Conservation (phyloP, 768 basidiomycete species). For the Leccinellum luteum region DNA sequence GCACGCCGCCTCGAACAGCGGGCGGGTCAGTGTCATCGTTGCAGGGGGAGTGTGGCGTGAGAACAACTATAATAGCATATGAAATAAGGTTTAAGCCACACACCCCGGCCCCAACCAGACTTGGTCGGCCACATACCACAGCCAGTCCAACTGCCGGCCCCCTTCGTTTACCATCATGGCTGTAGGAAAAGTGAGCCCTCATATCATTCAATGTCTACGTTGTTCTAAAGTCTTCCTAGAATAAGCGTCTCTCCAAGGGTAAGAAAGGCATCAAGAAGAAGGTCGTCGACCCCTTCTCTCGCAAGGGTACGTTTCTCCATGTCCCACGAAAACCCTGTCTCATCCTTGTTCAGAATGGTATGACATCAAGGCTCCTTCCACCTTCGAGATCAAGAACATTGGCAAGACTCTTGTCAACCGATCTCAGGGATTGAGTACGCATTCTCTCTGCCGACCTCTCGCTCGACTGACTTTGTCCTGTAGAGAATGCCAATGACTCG, state of each 20-base stretch:
- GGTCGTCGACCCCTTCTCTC: conserved; percentile 99
- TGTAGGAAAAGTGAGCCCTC: conserved; percentile 74
- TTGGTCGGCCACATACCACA: conserved; percentile 31
- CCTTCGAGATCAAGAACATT: conserved; percentile 94
- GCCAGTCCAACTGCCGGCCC: conserved; percentile 48
- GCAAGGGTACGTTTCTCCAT: conserved; percentile 71
- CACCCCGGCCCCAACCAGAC: conserved; percentile 7
- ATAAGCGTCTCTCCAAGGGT: conserved; percentile 97
- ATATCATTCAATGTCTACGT: background rate
- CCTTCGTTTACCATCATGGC: conserved; percentile 60
- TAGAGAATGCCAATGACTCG: conserved; percentile 98
- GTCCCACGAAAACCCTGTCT: background rate
- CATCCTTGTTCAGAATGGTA: conserved; percentile 79
- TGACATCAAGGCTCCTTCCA: conserved; percentile 97
- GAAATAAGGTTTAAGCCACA: conserved; percentile 67
- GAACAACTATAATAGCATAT: conserved; percentile 39
- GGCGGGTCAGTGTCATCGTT: conserved; percentile 43
- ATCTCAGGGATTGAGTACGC: conserved; percentile 96
- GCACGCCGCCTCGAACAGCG: conserved; percentile 60
- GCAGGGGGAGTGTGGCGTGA: conserved; percentile 35
- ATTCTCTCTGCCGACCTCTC: background rate
- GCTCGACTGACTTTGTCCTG: conserved; percentile 4
- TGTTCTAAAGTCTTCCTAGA: conserved; percentile 45
- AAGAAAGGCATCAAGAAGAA: conserved; percentile 99
- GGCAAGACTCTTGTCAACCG: conserved; percentile 99